Conservation (phyloP, 305 asterid genomes). For the Stenogyne calaminthoides region DNA sequence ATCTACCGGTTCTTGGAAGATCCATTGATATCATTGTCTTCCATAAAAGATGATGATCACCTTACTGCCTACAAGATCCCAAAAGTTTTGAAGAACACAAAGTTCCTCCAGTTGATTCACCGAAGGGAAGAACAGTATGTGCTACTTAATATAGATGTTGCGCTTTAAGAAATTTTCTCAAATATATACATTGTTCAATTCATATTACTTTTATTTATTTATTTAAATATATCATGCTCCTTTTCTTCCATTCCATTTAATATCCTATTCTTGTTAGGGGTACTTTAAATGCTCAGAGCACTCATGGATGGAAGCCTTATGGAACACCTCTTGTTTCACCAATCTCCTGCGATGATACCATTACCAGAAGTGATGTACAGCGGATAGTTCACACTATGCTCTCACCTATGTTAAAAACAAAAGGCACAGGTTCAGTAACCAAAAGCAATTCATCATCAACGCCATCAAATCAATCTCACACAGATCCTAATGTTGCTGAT, state of each 20-base stretch:
- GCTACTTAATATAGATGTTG: slow-evolving; percentile 12
- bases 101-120: slow-evolving; percentile 94
- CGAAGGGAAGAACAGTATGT: slow-evolving; percentile 94
- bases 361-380: slow-evolving; percentile 89
- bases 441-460: slow-evolving; percentile 43
- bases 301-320: slow-evolving; percentile 89
- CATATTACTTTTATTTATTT: background rate
- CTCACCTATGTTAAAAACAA: slow-evolving; percentile 76
- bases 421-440: slow-evolving; percentile 38
- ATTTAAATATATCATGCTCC: background rate
- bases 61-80: slow-evolving; percentile 96
- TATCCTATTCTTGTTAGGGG: slow-evolving; percentile 49
- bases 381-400: slow-evolving; percentile 82
- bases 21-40: slow-evolving; percentile 74
- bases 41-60: slow-evolving; percentile 94
- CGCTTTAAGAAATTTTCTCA: background rate
- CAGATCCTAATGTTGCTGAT: slow-evolving; percentile 46
- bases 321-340: slow-evolving; percentile 99
- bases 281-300: slow-evolving; percentile 69
- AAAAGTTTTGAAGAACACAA: slow-evolving; percentile 67
- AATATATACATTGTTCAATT: background rate
- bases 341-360: slow-evolving; percentile 76
- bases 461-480: slow-evolving; percentile 42
- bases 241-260: slow-evolving; percentile 26
- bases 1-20: slow-evolving; percentile 93